A percentile compares a stretch with the other conserved stretches of the same genome.
These are phyloP conservation scores for Naganishia antarctica DNA, from an alignment of 768 basidiomycete species.

Conservation along the genomic window DNA sequence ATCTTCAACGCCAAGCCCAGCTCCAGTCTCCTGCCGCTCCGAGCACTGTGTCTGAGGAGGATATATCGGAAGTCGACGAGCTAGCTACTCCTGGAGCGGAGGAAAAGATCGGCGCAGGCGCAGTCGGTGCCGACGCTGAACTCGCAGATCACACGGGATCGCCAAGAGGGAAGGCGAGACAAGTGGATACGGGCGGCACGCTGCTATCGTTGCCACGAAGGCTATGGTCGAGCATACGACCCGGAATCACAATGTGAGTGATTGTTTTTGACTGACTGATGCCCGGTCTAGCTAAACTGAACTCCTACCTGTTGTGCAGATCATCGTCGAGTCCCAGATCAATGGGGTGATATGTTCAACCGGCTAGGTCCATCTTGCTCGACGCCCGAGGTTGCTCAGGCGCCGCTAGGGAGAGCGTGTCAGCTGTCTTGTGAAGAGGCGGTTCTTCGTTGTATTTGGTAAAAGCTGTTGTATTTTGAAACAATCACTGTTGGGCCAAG, in stretches of 20 bases:
- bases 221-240: slow-evolving; percentile 8
- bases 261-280: no score
- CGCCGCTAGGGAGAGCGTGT: no score
- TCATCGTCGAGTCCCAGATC: background rate
- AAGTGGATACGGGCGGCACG: background rate
- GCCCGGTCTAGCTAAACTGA: background rate
- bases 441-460: no score
- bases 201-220: slow-evolving; percentile 4
- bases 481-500: no score
- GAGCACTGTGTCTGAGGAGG: background rate
- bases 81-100: background rate
- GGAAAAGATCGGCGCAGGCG: background rate
- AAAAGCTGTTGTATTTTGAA: no score
- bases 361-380: no score
- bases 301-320: background rate
- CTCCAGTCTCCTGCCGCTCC: background rate
- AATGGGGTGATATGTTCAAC: background rate
- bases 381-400: no score
- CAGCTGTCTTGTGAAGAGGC: no score
- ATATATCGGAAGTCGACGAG: slow-evolving; percentile 13
- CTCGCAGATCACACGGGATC: background rate
- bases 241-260: slow-evolving; percentile 2
- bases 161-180: background rate
- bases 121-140: background rate
- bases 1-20: background rate